These are phyloP conservation scores for Boletus pseudo-olivaceus DNA, from an alignment of 768 basidiomycete species.

Conservation along the genomic window DNA sequence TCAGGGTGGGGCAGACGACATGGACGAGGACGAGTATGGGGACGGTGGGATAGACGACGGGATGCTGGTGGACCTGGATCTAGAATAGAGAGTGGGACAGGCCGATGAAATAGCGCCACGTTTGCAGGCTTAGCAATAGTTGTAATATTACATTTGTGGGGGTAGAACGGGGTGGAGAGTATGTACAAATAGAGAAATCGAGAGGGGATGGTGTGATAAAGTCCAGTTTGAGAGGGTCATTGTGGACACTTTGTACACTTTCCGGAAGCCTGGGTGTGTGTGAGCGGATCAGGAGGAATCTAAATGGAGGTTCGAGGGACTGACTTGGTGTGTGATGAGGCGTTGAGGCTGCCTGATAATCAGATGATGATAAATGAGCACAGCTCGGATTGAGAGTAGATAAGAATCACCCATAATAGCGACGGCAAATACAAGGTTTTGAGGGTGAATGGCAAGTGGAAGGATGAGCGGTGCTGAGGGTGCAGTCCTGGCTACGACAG, in stretches of 20 bases:
- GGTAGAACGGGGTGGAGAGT: constrained; percentile 2
- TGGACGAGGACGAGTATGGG: constrained; percentile 56
- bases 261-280: constrained; percentile 32
- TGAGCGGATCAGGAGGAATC: constrained; percentile 13
- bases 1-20: constrained; percentile 20
- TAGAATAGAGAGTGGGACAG: constrained; percentile 14
- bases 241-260: constrained; percentile 38
- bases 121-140: background rate
- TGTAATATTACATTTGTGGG: constrained; percentile 16
- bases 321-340: constrained; percentile 42
- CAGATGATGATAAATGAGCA: background rate
- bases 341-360: constrained; percentile 52
- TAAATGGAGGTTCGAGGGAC: constrained; percentile 15
- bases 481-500: constrained; percentile 46
- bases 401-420: constrained; percentile 49
- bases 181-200: constrained; percentile 19
- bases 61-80: constrained; percentile 57
- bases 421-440: constrained; percentile 45
- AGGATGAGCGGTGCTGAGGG: constrained; percentile 49
- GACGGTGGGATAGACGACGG: constrained; percentile 67
- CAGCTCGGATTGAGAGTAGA: background rate
- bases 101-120: background rate
- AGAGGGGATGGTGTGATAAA: too few species aligned
- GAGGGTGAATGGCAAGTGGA: constrained; percentile 36
- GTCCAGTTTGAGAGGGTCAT: background rate